Evolutionary conservation across 768 basidiomycete genomes (phyloP).

Genomic region (Hericium erinaceus): DNA sequence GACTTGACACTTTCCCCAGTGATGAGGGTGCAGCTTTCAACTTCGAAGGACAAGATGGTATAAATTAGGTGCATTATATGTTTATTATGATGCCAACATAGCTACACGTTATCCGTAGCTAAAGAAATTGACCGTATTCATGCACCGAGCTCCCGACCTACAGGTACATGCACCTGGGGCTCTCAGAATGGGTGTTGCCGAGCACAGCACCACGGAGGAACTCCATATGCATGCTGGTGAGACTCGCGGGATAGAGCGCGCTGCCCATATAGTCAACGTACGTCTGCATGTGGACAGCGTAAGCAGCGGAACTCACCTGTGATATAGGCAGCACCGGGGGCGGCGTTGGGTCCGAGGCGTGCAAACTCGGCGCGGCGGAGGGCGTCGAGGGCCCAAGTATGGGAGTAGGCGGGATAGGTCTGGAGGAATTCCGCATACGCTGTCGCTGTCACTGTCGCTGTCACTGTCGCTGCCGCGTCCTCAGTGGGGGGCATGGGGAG

Average conservation of each 20-base stretch:
- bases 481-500: neutral
- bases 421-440: constrained; percentile 13
- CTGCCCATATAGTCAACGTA: constrained; percentile 88
- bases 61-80: too few relatives aligned
- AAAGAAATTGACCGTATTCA: too few relatives aligned
- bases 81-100: too few relatives aligned
- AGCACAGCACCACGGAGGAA: constrained; percentile 60
- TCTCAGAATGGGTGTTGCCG: constrained; percentile 81
- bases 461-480: neutral
- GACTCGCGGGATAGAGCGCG: constrained; percentile 68
- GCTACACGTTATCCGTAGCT: too few relatives aligned
- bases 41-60: too few relatives aligned
- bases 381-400: constrained; percentile 63
- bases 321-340: too few relatives aligned
- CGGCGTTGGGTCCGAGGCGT: neutral
- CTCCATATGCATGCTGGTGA: constrained; percentile 58
- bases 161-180: constrained; percentile 56
- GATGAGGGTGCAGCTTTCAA: too few relatives aligned
- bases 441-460: too few relatives aligned
- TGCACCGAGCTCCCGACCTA: too few relatives aligned
- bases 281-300: too few relatives aligned
- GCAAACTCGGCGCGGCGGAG: constrained; percentile 20
- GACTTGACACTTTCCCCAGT: too few relatives aligned
- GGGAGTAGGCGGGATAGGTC: constrained; percentile 44
- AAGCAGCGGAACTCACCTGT: too few relatives aligned